A percentile compares a stretch with the other conserved stretches of the same genome.
These are phyloP conservation scores for Plasmodium falciparum DNA, from an alignment of 169 alveolate genomes.

Conservation along the genomic window DNA sequence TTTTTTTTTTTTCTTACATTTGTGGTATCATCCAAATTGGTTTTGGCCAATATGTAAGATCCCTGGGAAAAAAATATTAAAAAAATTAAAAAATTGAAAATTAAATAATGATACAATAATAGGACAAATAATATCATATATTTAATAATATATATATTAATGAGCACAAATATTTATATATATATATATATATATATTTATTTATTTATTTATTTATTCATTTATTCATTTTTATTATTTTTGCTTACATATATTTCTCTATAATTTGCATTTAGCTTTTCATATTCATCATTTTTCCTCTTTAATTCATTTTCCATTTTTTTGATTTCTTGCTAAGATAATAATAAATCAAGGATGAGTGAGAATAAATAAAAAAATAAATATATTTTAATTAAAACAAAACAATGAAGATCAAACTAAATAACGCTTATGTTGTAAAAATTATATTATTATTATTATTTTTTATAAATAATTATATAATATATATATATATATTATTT, in stretches of 20 bases:
- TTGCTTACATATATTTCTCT: slow-evolving; percentile 52
- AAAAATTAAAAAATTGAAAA: background rate
- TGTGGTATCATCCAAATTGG: slow-evolving; percentile 44
- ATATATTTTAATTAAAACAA: background rate
- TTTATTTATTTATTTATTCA: too few relatives aligned
- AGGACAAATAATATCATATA: background rate
- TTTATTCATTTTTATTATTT: background rate
- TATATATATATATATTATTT: background rate
- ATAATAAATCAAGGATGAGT: background rate
- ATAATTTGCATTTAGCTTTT: slow-evolving; percentile 38
- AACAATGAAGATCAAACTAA: too few relatives aligned
- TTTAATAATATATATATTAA: background rate
- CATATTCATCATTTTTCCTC: slow-evolving; percentile 52
- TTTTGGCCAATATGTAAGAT: slow-evolving; percentile 22
- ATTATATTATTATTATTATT: too few relatives aligned
- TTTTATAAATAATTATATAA: too few relatives aligned
- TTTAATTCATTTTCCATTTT: slow-evolving; percentile 58
- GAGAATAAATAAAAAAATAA: background rate
- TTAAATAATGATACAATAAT: background rate
- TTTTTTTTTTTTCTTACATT: slow-evolving; percentile 22
- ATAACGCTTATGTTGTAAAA: too few relatives aligned
- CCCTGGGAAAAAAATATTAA: too few relatives aligned
- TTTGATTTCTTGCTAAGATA: slow-evolving; percentile 51
- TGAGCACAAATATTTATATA: slow-evolving; percentile 1
- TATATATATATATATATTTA: background rate